Percentiles rank a stretch among this genome's conserved stretches.
phyloP scores from a whole-genome alignment of 768 basidiomycete species.

The Leccinellum rugosiceps region DNA sequence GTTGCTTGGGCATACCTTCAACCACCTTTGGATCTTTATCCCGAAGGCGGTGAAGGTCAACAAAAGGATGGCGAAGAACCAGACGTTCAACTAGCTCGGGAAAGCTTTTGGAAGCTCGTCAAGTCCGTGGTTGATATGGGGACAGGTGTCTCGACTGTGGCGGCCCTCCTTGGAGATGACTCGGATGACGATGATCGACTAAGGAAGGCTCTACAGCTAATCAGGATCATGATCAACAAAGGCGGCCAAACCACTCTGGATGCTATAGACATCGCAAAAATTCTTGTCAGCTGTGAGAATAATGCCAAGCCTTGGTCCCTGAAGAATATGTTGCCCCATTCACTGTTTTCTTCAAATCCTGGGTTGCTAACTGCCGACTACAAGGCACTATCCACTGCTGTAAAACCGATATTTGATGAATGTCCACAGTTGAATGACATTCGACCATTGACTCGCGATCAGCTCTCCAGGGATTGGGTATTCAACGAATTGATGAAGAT shows the following conservation, averaged over 20 bases:
- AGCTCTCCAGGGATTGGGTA: slow-evolving; percentile 51
- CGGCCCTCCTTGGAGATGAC: slow-evolving; percentile 46
- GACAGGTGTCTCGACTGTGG: slow-evolving; percentile 55
- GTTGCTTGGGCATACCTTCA: slow-evolving; percentile 65
- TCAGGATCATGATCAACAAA: slow-evolving; percentile 56
- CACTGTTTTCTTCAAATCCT: slow-evolving; percentile 54
- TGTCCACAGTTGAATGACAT: slow-evolving; percentile 53
- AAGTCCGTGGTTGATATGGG: slow-evolving; percentile 54
- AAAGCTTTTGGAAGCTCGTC: slow-evolving; percentile 48
- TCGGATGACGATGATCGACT: slow-evolving; percentile 40
- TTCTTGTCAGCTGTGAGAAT: slow-evolving; percentile 36
- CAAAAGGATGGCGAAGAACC: slow-evolving; percentile 18
- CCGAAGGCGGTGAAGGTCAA: slow-evolving; percentile 25
- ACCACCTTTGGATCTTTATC: slow-evolving; percentile 34
- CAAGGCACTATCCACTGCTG: slow-evolving; percentile 41
- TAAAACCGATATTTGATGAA: slow-evolving; percentile 53
- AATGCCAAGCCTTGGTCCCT: slow-evolving; percentile 41
- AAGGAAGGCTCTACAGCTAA: slow-evolving; percentile 44
- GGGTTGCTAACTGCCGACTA: slow-evolving; percentile 56
- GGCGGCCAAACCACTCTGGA: slow-evolving; percentile 51
- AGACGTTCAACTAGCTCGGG: slow-evolving; percentile 28
- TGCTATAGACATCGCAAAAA: slow-evolving; percentile 49
- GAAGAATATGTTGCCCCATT: slow-evolving; percentile 47
- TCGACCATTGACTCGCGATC: slow-evolving; percentile 53
- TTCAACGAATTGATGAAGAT: slow-evolving; percentile 49